Evolutionary conservation across 257 asterid genomes (phyloP).

Genomic region (Capsicum baccatum): DNA sequence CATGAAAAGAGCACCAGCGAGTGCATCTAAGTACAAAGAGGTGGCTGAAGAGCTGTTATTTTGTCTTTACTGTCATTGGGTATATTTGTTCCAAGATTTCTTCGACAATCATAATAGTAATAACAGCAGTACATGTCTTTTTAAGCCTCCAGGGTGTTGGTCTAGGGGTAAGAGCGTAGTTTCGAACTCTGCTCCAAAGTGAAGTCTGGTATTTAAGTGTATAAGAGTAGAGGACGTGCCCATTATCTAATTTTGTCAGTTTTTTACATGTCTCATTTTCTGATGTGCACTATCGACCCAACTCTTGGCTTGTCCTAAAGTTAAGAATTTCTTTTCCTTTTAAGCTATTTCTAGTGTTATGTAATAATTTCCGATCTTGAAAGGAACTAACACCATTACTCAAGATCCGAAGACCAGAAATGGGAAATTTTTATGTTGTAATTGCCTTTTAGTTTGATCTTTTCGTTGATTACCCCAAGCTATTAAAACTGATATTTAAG

Average conservation of each 20-base stretch:
- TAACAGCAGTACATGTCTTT: background rate
- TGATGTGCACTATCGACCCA: background rate
- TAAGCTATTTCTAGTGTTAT: constrained; percentile 18
- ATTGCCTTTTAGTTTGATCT: background rate
- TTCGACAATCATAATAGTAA: background rate
- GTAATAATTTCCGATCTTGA: background rate
- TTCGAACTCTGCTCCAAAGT: background rate
- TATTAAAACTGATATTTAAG: background rate
- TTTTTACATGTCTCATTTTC: background rate
- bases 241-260: background rate
- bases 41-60: background rate
- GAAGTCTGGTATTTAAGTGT: background rate
- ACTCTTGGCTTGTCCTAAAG: background rate
- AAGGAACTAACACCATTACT: background rate
- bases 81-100: background rate
- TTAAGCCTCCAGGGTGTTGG: background rate
- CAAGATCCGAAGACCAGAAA: constrained; percentile 4
- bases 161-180: background rate
- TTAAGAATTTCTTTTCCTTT: background rate
- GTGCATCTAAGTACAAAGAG: background rate
- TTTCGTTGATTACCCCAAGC: constrained; percentile 8
- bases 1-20: background rate
- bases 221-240: background rate
- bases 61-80: background rate
- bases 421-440: constrained; percentile 11